Evolutionary conservation across 768 basidiomycete species (phyloP).

Genomic region (Russula earlei): DNA sequence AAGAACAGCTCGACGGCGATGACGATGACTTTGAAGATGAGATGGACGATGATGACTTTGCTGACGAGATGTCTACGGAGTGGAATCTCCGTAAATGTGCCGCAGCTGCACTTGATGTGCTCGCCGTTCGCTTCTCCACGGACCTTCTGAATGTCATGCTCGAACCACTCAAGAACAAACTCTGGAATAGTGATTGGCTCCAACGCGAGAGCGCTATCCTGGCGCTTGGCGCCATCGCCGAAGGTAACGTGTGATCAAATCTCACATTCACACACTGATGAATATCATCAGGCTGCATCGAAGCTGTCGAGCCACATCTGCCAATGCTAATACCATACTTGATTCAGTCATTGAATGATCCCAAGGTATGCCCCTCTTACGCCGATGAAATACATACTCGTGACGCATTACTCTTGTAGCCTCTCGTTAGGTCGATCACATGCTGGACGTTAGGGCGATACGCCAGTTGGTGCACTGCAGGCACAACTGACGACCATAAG

Average conservation of each 20-base stretch:
- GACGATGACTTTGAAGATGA: slow-evolving; percentile 71
- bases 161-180: slow-evolving; percentile 82
- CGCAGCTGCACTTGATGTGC: slow-evolving; percentile 92
- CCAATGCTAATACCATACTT: slow-evolving; percentile 90
- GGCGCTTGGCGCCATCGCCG: slow-evolving; percentile 95
- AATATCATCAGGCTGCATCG: slow-evolving; percentile 72
- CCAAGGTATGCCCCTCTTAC: slow-evolving; percentile 52
- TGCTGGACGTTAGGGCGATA: slow-evolving; percentile 99
- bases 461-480: slow-evolving; percentile 93
- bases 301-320: slow-evolving; percentile 89
- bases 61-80: slow-evolving; percentile 94
- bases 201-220: slow-evolving; percentile 93
- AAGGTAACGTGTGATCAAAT: slow-evolving; percentile 48
- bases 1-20: slow-evolving; percentile 75
- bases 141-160: slow-evolving; percentile 85
- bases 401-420: slow-evolving; percentile 37
- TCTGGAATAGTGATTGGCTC: slow-evolving; percentile 90
- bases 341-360: slow-evolving; percentile 80
- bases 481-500: slow-evolving; percentile 78
- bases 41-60: slow-evolving; percentile 83
- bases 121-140: slow-evolving; percentile 86
- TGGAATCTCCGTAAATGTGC: slow-evolving; percentile 99
- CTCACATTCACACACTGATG: not conserved
- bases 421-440: slow-evolving; percentile 94
- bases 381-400: not conserved